Conservation (phyloP, 2,329 filamentous ascomycete species). For the Pleurostoma richardsiae region DNA sequence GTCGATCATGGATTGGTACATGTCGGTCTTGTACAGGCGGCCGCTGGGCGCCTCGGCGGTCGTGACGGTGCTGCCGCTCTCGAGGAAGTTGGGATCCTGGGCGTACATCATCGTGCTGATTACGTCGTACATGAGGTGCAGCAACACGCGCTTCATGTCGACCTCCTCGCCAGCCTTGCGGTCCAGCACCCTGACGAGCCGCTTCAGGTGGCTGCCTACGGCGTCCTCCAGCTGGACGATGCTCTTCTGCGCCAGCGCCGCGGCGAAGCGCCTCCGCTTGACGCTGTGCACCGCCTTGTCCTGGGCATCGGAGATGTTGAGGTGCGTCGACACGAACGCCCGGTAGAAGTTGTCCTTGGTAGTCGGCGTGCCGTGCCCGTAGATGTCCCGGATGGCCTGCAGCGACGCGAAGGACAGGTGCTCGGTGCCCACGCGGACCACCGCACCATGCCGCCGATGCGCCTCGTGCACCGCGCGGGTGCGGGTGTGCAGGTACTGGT, state of each 20-base stretch:
- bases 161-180: too few species aligned
- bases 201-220: too few species aligned
- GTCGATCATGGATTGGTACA: background rate
- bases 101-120: background rate
- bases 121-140: background rate
- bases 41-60: background rate
- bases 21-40: background rate
- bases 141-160: background rate
- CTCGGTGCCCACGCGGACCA: conserved; percentile 7
- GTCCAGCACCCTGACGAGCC: too few species aligned
- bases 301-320: too few species aligned
- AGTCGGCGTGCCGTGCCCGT: conserved; percentile 2
- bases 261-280: too few species aligned
- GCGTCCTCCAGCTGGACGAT: too few species aligned
- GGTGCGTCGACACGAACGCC: too few species aligned
- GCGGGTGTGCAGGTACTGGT: too few species aligned
- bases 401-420: conserved; percentile 2
- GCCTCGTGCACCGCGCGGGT: too few species aligned
- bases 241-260: too few species aligned
- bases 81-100: background rate
- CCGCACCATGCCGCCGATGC: background rate
- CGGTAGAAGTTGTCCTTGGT: too few species aligned
- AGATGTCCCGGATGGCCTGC: conserved; percentile 5
- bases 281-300: too few species aligned
- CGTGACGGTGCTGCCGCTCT: background rate